Percentiles rank a stretch among this genome's conserved stretches.
These are phyloP conservation scores for Gryganskiella cystojenkinii DNA, from an alignment of 192 early-diverging fungal species.

Conservation along the genomic window DNA sequence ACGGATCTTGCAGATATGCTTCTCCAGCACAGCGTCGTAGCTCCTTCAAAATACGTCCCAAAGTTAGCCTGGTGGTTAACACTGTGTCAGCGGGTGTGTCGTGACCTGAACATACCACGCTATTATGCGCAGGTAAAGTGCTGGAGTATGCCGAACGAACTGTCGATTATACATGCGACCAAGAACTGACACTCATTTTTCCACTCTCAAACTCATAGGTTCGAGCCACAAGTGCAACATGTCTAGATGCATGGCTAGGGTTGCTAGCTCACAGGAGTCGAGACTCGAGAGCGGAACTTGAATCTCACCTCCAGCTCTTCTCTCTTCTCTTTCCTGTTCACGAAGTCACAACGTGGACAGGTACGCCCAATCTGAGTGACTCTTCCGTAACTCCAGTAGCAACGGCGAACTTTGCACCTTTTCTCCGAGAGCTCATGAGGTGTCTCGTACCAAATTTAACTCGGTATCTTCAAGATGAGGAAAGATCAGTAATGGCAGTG, in stretches of 20 bases:
- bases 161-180: too few relatives aligned
- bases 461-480: too few relatives aligned
- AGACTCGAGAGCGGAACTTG: not conserved
- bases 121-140: not conserved
- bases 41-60: not conserved
- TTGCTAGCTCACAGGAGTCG: not conserved
- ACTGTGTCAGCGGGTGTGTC: not conserved
- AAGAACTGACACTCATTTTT: too few relatives aligned
- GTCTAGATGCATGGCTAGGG: not conserved
- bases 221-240: too few relatives aligned
- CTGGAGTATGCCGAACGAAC: too few relatives aligned
- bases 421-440: too few relatives aligned
- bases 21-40: not conserved
- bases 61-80: conserved; percentile 8
- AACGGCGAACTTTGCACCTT: too few relatives aligned
- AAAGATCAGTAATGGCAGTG: too few relatives aligned
- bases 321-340: conserved; percentile 14
- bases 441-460: too few relatives aligned
- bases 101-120: not conserved
- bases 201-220: too few relatives aligned
- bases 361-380: too few relatives aligned
- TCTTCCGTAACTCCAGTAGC: too few relatives aligned
- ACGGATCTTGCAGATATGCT: not conserved
- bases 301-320: not conserved
- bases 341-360: conserved; percentile 5